A percentile compares a stretch with the other conserved stretches of the same genome.
Evolutionary conservation across 2,329 filamentous ascomycete species (phyloP).

Genomic region (Cordyceps pruinosa): DNA sequence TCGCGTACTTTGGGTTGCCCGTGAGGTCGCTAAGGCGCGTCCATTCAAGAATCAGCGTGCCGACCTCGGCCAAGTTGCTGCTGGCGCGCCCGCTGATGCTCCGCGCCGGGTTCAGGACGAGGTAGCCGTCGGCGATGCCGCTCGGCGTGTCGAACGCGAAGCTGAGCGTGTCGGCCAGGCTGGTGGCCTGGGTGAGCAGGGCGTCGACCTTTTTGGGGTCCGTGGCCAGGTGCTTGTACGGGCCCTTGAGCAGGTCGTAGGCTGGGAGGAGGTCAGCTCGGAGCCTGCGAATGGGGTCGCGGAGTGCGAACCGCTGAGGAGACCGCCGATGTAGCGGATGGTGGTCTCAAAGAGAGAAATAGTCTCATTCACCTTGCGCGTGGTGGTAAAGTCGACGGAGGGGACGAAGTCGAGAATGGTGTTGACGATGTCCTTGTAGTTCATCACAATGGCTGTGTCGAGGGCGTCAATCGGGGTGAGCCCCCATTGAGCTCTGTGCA

Average conservation of each 20-base stretch:
- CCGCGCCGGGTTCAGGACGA: constrained; percentile 48
- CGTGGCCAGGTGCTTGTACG: constrained; percentile 43
- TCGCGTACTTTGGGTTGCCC: constrained; percentile 55
- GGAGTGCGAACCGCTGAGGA: constrained; percentile 57
- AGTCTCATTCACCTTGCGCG: constrained; percentile 32
- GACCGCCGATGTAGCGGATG: constrained; percentile 76
- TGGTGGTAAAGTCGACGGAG: constrained; percentile 62
- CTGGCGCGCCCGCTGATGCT: constrained; percentile 40
- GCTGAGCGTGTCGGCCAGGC: constrained; percentile 62
- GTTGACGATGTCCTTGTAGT: constrained; percentile 57
- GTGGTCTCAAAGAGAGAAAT: constrained; percentile 87
- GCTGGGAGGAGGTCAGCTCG: constrained; percentile 25
- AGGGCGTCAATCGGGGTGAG: constrained; percentile 76
- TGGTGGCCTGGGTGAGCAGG: constrained; percentile 57
- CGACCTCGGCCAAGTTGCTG: constrained; percentile 68
- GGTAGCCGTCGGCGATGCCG: constrained; percentile 63
- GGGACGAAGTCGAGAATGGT: constrained; percentile 66
- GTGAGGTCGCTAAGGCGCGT: constrained; percentile 67
- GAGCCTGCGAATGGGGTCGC: neutral
- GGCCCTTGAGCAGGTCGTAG: constrained; percentile 64
- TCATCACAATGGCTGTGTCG: constrained; percentile 73
- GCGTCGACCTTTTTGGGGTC: constrained; percentile 41
- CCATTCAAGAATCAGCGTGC: constrained; percentile 77
- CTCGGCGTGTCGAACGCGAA: constrained; percentile 67
- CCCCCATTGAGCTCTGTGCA: constrained; percentile 70